Evolutionary conservation across 2,329 filamentous ascomycete species (phyloP), one percentile per base, ranked within the genome.

Genomic region (Lojkania enalia): DNA sequence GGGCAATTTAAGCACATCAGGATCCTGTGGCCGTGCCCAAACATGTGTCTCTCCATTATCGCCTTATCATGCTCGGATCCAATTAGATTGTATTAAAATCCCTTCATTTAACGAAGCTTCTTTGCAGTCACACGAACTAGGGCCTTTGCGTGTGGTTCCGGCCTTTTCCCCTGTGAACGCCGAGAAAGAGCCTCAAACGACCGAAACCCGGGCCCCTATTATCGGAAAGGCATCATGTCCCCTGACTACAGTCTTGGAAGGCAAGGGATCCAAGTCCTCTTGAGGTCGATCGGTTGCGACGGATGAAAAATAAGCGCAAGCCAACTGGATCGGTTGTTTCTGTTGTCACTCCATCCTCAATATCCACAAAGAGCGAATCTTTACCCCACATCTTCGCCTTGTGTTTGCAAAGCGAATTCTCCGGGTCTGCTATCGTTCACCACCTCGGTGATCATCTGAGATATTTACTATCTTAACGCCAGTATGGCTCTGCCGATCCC

Each of bases 141-240:
- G 23, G 18, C 36, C 25, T 14, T 39, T 9, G 35, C 21, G 5
- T 36, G 13, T 38, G 15, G 40, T 25, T 42, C 35, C 35, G 46
- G 14, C 39, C 45, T 35, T 23, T 16, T 29, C 20, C 9, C 21
- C 15, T 18, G 32, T 23, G 12, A 21, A 27, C 37, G 41, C 36
- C 20, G 21, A 42, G 38, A 42, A 36, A 14, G 54, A 55, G 54
- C 47, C 49, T 55, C 50, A 51, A 51, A n/a, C 29, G 42, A 46
- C 50, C 49, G 39, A 35, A 48, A 50, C 39, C 54, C 50, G 43
- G 54, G 44, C 31, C 46, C 15, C 14, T 21, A 19, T 39, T 13
- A 32, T 25, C 19, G 7, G 11, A n/a, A 39, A 35, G 20, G 18
- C 36, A 29, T 43, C 29, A 38, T 37, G 18, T 4, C 32, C 21